Base-by-base conservation (phyloP, 202 grass and related monocot species). In the Cymbopogon flexuosus region DNA sequence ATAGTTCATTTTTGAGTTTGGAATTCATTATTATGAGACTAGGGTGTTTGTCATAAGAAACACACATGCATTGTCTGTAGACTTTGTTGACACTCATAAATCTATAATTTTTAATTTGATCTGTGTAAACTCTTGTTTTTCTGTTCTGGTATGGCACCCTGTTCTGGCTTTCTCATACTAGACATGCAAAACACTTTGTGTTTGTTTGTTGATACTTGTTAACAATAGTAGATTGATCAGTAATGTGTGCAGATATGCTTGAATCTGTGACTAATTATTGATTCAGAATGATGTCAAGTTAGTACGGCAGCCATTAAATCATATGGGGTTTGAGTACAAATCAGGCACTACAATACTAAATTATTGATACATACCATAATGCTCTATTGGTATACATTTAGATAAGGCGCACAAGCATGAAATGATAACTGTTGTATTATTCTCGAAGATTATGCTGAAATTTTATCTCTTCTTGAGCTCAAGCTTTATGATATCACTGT, bases 201-300 rank as follows among this genome's bases (percentile, higher is more conserved):
- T 76, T 22, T 75, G 34, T 67, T 59, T 13, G 56, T 49, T 36
- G 29, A 65, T 21, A 63, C 24, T 35, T 35, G 39, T 64, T 19
- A 63, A 51, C 31, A 34, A n/a, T 59, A 27, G 35, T 67, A n/a
- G 13, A n/a, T 73, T 67, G 29, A 60, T 42, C 14, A 65, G 6
- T 75, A 58, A 34, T 22, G 33, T 83, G 9, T 75, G 5, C 8
- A 15, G 18, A 16, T 52, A 65, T 62, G 45, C 12, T 24, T 65
- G 36, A 31, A 46, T 58, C 13, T 29, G 30, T 68, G n/a, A 40
- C 35, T 76, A 68, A 24, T 42, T 75, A 81, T 13, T 76, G 33
- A 54, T 81, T 51, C 22, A 69, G 54, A 81, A 54, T 76, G 39
- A 54, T 81, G 30, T 3, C 46, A 67, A 68, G 62, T 39, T 40